Base-by-base conservation (phyloP, 164 flowering plant genomes). In the Echeveria elegans region DNA sequence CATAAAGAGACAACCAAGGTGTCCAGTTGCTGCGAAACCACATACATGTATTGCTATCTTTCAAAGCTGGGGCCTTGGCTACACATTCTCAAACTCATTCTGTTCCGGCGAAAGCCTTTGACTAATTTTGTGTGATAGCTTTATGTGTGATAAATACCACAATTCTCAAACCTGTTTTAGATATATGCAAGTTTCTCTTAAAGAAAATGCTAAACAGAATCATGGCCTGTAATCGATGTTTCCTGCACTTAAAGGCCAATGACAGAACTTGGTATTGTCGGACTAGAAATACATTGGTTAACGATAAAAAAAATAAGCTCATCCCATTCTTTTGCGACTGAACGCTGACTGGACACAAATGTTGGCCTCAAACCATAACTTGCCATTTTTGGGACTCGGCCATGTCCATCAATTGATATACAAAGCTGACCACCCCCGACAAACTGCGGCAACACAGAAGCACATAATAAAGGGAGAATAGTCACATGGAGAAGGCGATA, bases 381-480 rank as follows among this genome's bases (percentile, higher is more conserved):
- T 50, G 26, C 56, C 56, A 50, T 50, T n/a, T 50, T 5, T 50
- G 56, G 56, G 28, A 1, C 26, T 21, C 56, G 21, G 1, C 21
- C 56, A 16, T 43, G 26, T n/a, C 56, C 56, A 50, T 50, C 26
- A 23, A 11, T 50, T 50, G 26, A 21, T n/a, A 21, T 18, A 50
- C 23, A 50, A n/a, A 9, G 1, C 12, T 50, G 26, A n/a, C 61
- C 12, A 21, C 2, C 58, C 26, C 58, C 23, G 23, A 52, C 61
- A 56, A 56, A 28, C 29, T 26, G 61, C 61, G 3, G 61, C 61
- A 56, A 56, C 61, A 56, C 61, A 56, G 6, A 26, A 56, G 16
- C 18, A 43, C 47, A 43, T 8, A 56, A 28, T 56, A 56, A 56
- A 56, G 61, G 5, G 32, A 56, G 32, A 56, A 56, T 56, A 28